These are phyloP conservation scores for Crithidia brevicula DNA, from an alignment of 208 protist genomes.

Conservation along the genomic window DNA sequence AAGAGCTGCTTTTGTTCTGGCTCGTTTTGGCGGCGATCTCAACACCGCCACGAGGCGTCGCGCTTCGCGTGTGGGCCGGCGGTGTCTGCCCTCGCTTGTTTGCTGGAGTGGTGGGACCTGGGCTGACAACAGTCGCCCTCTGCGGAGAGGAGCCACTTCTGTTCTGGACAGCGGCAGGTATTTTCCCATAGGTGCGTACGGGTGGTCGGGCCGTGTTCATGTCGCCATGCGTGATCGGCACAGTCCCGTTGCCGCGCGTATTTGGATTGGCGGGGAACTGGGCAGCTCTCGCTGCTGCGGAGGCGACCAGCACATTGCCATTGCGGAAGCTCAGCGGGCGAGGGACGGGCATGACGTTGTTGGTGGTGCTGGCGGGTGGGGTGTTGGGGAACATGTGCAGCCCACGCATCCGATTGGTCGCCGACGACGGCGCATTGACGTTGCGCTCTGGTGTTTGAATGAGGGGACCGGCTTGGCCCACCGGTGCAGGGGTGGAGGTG, in stretches of 20 bases:
- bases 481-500: not conserved
- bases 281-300: not conserved
- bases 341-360: too few species aligned
- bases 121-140: too few species aligned
- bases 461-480: not conserved
- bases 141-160: too few species aligned
- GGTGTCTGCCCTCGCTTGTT: not conserved
- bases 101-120: too few species aligned
- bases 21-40: not conserved
- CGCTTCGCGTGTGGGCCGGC: not conserved
- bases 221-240: not conserved
- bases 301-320: not conserved
- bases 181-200: not conserved
- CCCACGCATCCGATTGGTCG: not conserved
- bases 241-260: not conserved
- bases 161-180: too few species aligned
- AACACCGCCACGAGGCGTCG: not conserved
- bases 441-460: not conserved
- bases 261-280: not conserved
- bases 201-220: not conserved
- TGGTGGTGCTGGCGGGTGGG: not conserved
- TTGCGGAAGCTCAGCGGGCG: not conserved
- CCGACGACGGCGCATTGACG: not conserved
- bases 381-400: conserved; percentile 10
- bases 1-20: not conserved